phyloP scores from a whole-genome alignment of 2,329 filamentous ascomycete genomes.

The Xylariaceae sp. region DNA sequence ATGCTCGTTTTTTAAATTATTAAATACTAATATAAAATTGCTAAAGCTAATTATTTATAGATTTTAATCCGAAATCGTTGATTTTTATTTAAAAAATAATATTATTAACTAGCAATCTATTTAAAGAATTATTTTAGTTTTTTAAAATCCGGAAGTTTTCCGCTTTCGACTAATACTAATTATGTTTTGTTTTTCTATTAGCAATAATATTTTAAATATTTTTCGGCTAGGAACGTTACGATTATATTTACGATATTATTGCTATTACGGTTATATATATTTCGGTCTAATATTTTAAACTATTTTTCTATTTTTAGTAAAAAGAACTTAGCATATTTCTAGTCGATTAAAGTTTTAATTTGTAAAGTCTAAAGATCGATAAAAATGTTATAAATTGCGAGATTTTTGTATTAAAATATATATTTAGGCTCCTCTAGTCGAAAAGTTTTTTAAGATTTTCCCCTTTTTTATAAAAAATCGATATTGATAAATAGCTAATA shows the following conservation, averaged over 20 bases:
- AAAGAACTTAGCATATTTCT: neutral
- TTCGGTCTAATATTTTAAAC: neutral
- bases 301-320: neutral
- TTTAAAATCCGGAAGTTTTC: slow-evolving; percentile 4
- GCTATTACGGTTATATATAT: neutral
- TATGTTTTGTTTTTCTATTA: neutral
- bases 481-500: neutral
- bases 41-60: too few relatives aligned
- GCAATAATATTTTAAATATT: neutral
- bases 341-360: neutral
- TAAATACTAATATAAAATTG: too few relatives aligned
- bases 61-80: too few relatives aligned
- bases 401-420: neutral
- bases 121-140: neutral
- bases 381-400: neutral
- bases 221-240: neutral
- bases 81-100: neutral
- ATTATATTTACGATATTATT: neutral
- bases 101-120: neutral
- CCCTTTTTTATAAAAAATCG: neutral
- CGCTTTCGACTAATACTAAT: neutral
- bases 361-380: neutral
- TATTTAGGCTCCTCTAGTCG: neutral
- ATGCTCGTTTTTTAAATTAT: too few relatives aligned
- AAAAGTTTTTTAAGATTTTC: neutral